phyloP scores from a whole-genome alignment of 345 rosid genomes.

The Excoecaria cochinchinensis region DNA sequence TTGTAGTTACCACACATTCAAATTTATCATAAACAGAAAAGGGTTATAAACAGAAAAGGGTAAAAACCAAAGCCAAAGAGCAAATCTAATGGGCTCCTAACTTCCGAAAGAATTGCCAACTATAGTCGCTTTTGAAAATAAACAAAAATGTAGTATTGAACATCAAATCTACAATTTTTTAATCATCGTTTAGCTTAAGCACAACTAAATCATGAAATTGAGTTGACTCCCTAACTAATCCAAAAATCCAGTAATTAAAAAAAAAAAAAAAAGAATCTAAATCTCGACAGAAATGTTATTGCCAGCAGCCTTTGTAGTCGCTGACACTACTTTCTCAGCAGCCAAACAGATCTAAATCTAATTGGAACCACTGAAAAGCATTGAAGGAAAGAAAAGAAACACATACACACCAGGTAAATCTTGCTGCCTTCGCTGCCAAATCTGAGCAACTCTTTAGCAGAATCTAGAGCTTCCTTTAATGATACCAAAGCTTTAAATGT shows the following conservation, averaged over 20 bases:
- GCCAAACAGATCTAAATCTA: slow-evolving; percentile 45
- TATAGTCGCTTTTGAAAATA: background rate
- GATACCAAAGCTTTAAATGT: slow-evolving; percentile 41
- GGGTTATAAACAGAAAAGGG: background rate
- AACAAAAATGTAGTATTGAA: background rate
- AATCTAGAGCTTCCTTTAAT: slow-evolving; percentile 48
- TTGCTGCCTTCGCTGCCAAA: slow-evolving; percentile 87
- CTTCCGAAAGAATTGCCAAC: background rate
- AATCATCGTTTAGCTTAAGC: background rate
- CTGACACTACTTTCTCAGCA: slow-evolving; percentile 11
- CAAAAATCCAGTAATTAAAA: background rate
- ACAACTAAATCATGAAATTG: background rate
- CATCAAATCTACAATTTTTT: background rate
- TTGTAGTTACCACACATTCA: background rate
- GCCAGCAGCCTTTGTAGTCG: background rate
- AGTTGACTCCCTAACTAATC: background rate
- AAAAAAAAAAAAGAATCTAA: background rate
- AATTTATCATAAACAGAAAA: background rate
- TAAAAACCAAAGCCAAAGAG: background rate
- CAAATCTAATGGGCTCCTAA: background rate
- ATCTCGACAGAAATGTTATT: background rate
- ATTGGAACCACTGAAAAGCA: slow-evolving; percentile 2
- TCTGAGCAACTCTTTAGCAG: slow-evolving; percentile 63
- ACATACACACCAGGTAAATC: slow-evolving; percentile 78
- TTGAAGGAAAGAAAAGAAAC: slow-evolving; percentile 8